Conservation (phyloP, 1,284 basidiomycete genomes). For the Fomitopsis pinicola region DNA sequence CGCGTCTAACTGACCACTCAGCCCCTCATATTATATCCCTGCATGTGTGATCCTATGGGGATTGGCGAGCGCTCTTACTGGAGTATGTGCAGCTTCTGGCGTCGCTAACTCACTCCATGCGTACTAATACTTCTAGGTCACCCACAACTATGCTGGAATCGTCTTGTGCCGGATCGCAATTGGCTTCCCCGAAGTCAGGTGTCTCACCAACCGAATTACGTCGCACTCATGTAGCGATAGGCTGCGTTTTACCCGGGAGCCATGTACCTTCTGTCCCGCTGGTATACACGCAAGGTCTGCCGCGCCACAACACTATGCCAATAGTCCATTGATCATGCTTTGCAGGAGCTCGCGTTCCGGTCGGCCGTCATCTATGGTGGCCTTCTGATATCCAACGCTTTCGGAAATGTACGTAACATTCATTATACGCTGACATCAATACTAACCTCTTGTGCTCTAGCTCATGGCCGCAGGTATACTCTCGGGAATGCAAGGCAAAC, state of each 20-base stretch:
- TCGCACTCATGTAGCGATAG: slow-evolving; percentile 18
- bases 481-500: slow-evolving; percentile 60
- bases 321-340: neutral
- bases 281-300: slow-evolving; percentile 59
- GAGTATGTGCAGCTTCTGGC: slow-evolving; percentile 31
- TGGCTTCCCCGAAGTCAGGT: slow-evolving; percentile 51
- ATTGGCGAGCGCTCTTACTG: slow-evolving; percentile 55
- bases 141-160: slow-evolving; percentile 52
- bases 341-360: slow-evolving; percentile 62
- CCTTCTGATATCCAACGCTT: slow-evolving; percentile 71
- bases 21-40: slow-evolving; percentile 62
- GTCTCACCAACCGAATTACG: neutral
- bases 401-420: slow-evolving; percentile 52
- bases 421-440: too few relatives aligned
- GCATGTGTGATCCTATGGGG: slow-evolving; percentile 61
- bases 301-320: neutral
- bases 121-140: slow-evolving; percentile 33
- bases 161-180: slow-evolving; percentile 58
- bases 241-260: slow-evolving; percentile 64
- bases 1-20: slow-evolving; percentile 16
- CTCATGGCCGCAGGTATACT: slow-evolving; percentile 70
- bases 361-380: slow-evolving; percentile 69
- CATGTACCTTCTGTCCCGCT: slow-evolving; percentile 56
- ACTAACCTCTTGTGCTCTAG: slow-evolving; percentile 24
- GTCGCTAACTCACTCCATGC: neutral